A percentile compares a stretch with the other conserved stretches of the same genome.
phyloP scores from a whole-genome alignment of 352 stramenopile genomes.

The Thalassiosira oceanica region DNA sequence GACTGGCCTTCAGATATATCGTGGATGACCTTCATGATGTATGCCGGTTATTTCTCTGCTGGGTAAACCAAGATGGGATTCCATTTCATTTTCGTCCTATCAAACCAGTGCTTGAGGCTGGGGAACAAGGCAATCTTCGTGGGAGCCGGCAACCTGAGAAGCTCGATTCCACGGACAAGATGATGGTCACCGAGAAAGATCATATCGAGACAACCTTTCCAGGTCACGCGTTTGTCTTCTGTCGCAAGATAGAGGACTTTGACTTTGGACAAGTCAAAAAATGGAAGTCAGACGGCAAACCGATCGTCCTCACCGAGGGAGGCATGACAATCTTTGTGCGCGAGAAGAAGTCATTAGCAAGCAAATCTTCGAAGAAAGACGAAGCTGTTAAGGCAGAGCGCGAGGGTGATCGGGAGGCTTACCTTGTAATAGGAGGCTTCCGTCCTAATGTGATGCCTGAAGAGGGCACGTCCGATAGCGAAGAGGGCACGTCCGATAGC shows the following conservation, averaged over 20 bases:
- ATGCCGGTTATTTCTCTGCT: slow-evolving; percentile 30
- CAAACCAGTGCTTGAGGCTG: slow-evolving; percentile 1
- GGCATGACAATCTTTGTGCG: slow-evolving; percentile 5
- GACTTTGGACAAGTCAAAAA: not conserved
- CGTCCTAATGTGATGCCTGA: slow-evolving; percentile 5
- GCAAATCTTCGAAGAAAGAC: slow-evolving; percentile 1
- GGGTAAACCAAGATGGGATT: slow-evolving; percentile 33
- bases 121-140: not conserved
- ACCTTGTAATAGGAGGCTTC: slow-evolving; percentile 34
- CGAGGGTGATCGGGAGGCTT: slow-evolving; percentile 18
- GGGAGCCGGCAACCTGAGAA: not conserved
- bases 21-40: not conserved
- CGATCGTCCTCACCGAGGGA: not conserved
- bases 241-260: slow-evolving; percentile 13
- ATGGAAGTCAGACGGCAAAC: not conserved
- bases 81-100: slow-evolving; percentile 57
- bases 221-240: slow-evolving; percentile 74
- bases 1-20: slow-evolving; percentile 39
- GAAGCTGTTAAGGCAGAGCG: not conserved
- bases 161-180: not conserved
- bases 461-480: too few relatives aligned
- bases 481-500: too few relatives aligned
- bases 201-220: slow-evolving; percentile 54
- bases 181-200: slow-evolving; percentile 36
- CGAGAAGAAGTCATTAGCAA: slow-evolving; percentile 3